Base-by-base conservation (phyloP, 805 yeast genomes). In the Suhomyces xylopsoci region DNA sequence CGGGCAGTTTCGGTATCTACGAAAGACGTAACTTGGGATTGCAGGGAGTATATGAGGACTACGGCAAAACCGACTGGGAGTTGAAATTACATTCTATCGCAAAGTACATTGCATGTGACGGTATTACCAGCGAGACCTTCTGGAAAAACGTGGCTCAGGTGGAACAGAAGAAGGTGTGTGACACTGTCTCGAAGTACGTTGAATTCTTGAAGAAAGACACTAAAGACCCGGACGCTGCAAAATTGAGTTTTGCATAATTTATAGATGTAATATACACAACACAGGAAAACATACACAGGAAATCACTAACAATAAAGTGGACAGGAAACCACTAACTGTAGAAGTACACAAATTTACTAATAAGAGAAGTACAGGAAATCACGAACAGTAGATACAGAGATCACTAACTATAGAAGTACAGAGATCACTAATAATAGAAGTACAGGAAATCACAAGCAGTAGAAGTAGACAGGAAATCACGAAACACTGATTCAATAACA, bases 51-150 rank as follows among this genome's bases (percentile, higher is more conserved):
- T 63, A 63, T 54, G 28, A 51, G 6, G 50, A 53, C n/a, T 59
- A 57, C 28, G 64, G 64, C 2, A 32, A 43, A 3, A 55, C 59
- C 3, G 67, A 64, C 42, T 65, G 68, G 68, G 68, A 65, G 49
- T 56, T 63, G 48, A 55, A 48, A 43, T 60, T 64, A 52, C 61
- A 63, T 50, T 49, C 61, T 7, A 62, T 63, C 24, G 56, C 64
- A 10, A 56, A 60, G 48, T 64, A 66, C 66, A 59, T 64, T 20
- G 65, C 65, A 3, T 65, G 68, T 46, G 45, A 52, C 38, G 66
- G 64, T 6, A 58, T 64, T 43, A 55, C 57, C 22, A 58, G 62
- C 43, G 56, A 53, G 8, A 15, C 49, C 7, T 64, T 60, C 51
- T 65, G 67, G 66, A 51, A 51, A 43, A 52, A 54, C 2, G 55